phyloP scores from a whole-genome alignment of 1,284 basidiomycete genomes.

The Mycena citricolor region DNA sequence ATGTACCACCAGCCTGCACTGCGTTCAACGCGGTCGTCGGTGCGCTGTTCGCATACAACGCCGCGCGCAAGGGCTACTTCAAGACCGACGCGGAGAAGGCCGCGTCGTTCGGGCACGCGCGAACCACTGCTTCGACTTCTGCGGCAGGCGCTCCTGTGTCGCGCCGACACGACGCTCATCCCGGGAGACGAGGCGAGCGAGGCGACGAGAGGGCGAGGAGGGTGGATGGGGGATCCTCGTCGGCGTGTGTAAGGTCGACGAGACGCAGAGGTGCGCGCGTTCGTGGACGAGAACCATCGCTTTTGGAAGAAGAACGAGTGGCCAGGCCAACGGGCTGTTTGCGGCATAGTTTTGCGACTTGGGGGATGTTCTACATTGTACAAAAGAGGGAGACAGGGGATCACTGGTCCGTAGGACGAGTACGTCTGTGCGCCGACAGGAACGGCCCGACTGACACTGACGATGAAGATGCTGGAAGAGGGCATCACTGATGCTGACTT shows the following conservation, averaged over 20 bases:
- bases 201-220: too few relatives aligned
- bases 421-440: too few relatives aligned
- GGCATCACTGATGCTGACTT: too few relatives aligned
- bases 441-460: too few relatives aligned
- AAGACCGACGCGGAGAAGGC: too few relatives aligned
- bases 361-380: too few relatives aligned
- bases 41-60: neutral
- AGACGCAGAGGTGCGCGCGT: slow-evolving; percentile 1
- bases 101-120: neutral
- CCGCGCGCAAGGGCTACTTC: too few relatives aligned
- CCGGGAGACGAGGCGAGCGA: neutral
- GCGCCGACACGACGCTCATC: neutral
- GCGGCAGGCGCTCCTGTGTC: slow-evolving; percentile 2
- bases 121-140: slow-evolving; percentile 6
- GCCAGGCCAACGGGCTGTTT: too few relatives aligned
- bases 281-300: slow-evolving; percentile 4
- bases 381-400: too few relatives aligned
- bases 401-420: too few relatives aligned
- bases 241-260: neutral
- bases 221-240: neutral
- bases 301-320: slow-evolving; percentile 11
- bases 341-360: too few relatives aligned
- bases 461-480: too few relatives aligned
- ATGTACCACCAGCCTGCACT: slow-evolving; percentile 8
- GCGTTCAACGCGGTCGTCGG: neutral